Conservation (phyloP, 2,329 filamentous ascomycete species). For the Exophiala sideris region DNA sequence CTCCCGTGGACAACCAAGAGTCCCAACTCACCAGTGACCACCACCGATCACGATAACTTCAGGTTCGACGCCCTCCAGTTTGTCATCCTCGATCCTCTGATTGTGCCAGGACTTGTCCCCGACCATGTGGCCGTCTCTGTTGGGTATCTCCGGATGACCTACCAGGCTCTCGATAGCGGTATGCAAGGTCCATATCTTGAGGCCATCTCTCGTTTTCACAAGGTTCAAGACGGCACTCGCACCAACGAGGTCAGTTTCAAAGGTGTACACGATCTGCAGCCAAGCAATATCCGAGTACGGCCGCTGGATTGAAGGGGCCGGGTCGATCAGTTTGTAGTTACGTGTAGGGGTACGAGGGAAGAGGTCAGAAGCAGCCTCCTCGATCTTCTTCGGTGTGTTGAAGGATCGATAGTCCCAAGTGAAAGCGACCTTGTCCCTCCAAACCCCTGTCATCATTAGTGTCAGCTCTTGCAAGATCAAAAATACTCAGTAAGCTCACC, state of each 20-base stretch:
- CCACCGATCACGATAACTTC: constrained; percentile 59
- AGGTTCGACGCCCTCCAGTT: constrained; percentile 54
- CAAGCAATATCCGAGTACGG: constrained; percentile 31
- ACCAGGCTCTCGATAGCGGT: constrained; percentile 6
- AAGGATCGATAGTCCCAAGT: constrained; percentile 14
- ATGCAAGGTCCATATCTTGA: constrained; percentile 10
- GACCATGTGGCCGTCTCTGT: constrained; percentile 7
- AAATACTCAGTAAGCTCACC: not conserved
- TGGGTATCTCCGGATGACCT: constrained; percentile 4
- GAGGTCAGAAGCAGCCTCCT: constrained; percentile 4
- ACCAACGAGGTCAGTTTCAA: constrained; percentile 5
- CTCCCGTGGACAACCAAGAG: not conserved
- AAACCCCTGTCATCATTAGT: not conserved
- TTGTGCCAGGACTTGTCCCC: constrained; percentile 9
- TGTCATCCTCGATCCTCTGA: constrained; percentile 21
- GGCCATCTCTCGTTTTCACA: constrained; percentile 4
- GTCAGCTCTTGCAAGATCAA: not conserved
- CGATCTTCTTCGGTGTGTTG: constrained; percentile 8
- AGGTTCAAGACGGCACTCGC: constrained; percentile 10
- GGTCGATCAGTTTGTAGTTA: constrained; percentile 11
- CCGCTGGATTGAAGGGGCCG: constrained; percentile 9
- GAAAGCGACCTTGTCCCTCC: constrained; percentile 10
- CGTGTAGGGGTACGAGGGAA: constrained; percentile 8
- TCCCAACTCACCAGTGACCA: constrained; percentile 26
- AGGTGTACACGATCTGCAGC: constrained; percentile 24